Evolutionary conservation across 2,329 filamentous ascomycete species (phyloP), one percentile per base, ranked within the genome.

Genomic region (Aspergillus melleus): DNA sequence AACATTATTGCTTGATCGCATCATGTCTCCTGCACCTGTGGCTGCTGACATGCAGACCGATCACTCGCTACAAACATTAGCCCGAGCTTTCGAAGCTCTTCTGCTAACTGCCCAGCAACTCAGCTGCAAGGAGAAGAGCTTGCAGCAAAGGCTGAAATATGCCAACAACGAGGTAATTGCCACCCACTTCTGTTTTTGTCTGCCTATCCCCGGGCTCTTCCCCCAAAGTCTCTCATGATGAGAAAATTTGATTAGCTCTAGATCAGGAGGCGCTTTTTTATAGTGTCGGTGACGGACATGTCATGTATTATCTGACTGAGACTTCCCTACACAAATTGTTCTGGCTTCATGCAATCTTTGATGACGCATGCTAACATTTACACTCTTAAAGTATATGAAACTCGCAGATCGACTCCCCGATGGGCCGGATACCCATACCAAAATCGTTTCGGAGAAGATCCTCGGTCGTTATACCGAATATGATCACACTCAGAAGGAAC

Each of bases 231-330:
- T 76, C 73, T 70, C 64, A 78, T 82, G 80, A 83, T 75, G 82
- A 83, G 74, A 79, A 76, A 78, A 71, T 70, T 70, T 73, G 71
- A 77, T 89, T 91, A 91, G 89, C 89, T 92, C 89, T 91, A 91
- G 89, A 91, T 90, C 89, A 88, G 83, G 84, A 91, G 87, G 83
- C 85, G 80, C 83, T 72, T 70, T 39, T 8, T n/a, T 14, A 29
- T 64, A 76, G 81, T 80, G 82, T 80, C 81, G 72, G 77, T 85
- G 88, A 90, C 83, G 81, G 87, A 90, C 76, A 85, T 69, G 77
- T 75, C 78, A 82, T 82, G 76, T 82, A 81, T 83, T 80, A 80
- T 76, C 79, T 81, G 80, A 82, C 70, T 20, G 74, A 76, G 79
- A 81, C 66, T 70, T 64, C 20, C 46, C 26, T 55, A 50, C 49